Evolutionary conservation across 768 basidiomycete species (phyloP), one percentile per base, ranked within the genome.

Genomic region (Phylloporus rhodoxanthus): DNA sequence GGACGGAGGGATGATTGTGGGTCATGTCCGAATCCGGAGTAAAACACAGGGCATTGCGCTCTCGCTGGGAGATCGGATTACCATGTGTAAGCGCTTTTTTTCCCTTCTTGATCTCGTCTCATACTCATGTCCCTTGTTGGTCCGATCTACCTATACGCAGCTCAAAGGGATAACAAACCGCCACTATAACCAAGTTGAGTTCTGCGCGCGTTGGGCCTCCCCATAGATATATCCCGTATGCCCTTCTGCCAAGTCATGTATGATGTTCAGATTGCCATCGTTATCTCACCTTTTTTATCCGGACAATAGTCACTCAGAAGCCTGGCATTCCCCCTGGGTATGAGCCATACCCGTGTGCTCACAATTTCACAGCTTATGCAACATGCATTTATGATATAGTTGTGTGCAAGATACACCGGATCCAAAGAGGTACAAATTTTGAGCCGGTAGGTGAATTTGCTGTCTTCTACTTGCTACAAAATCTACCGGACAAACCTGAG

Each of bases 21-120:
- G 95, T 0, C 94, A 98, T 68, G 91, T 98, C 8, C 82, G 95
- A 45, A 97, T 98, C 63, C 81, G 95, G 50, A 92, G 90, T 64
- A 97, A 98, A 73, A 97, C 95, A 20, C 95, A 98, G 67, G 95
- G 95, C 46, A 97, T 98, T 53, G 95, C 95, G 2, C 74, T 97
- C 53, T 91, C 89, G 15, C 68, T 99, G 54, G 95, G 91, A n/a
- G 92, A 94, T 68, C 77, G 84, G 61, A 91, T 92, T 61, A 91
- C 79, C 9, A 74, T 78, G 67, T 76, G 78, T 79, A 74, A 15
- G 44, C 23, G 14, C 14, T 13, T 19, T 13, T 43, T 34, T 29
- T 4, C n/a, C n/a, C n/a, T 40, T 33, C 14, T 37, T 8, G n/a
- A 36, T 8, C 15, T 19, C 17, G 9, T 17, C 36, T 36, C 15